Percentiles rank a stretch among this genome's conserved stretches.
Evolutionary conservation across 345 rosid species (phyloP).

Genomic region (Orychophragmus violaceus): DNA sequence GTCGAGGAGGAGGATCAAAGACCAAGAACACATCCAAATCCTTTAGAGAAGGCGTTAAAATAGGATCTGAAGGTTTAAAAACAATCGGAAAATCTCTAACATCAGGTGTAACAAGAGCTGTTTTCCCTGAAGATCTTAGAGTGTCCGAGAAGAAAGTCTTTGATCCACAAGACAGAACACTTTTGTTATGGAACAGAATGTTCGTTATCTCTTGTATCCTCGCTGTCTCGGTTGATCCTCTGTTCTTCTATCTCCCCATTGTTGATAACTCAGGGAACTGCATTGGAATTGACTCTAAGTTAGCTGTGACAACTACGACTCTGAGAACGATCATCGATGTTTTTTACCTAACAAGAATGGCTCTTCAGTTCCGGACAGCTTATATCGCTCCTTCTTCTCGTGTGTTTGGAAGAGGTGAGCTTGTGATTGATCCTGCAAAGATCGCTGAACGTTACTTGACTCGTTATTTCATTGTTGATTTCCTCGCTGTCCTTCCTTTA

Average conservation of each 20-base stretch:
- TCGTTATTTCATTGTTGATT: conserved; percentile 64
- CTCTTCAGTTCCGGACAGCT: conserved; percentile 76
- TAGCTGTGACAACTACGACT: conserved; percentile 57
- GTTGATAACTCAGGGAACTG: conserved; percentile 45
- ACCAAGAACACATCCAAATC: conserved; percentile 45
- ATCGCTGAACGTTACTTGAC: conserved; percentile 60
- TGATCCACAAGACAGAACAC: conserved; percentile 80
- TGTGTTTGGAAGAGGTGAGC: conserved; percentile 89
- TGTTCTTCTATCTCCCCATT: conserved; percentile 74
- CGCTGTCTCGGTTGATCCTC: conserved; percentile 71
- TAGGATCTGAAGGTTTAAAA: conserved; percentile 53
- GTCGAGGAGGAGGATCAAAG: conserved; percentile 19
- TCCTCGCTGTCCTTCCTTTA: conserved; percentile 67
- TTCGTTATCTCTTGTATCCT: conserved; percentile 68
- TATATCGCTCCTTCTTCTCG: conserved; percentile 83
- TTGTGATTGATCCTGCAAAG: conserved; percentile 70
- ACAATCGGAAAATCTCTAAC: conserved; percentile 48
- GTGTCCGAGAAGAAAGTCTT: conserved; percentile 59
- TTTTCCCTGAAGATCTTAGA: conserved; percentile 73
- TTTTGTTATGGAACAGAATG: conserved; percentile 69
- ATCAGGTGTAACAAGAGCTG: conserved; percentile 49
- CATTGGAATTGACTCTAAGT: conserved; percentile 49
- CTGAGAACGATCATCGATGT: conserved; percentile 54
- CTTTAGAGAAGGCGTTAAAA: conserved; percentile 44
- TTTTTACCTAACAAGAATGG: conserved; percentile 63